Percentiles rank a stretch among this genome's conserved stretches.
phyloP scores from a whole-genome alignment of 2,329 filamentous ascomycete species.

The Eurotiales sp. region DNA sequence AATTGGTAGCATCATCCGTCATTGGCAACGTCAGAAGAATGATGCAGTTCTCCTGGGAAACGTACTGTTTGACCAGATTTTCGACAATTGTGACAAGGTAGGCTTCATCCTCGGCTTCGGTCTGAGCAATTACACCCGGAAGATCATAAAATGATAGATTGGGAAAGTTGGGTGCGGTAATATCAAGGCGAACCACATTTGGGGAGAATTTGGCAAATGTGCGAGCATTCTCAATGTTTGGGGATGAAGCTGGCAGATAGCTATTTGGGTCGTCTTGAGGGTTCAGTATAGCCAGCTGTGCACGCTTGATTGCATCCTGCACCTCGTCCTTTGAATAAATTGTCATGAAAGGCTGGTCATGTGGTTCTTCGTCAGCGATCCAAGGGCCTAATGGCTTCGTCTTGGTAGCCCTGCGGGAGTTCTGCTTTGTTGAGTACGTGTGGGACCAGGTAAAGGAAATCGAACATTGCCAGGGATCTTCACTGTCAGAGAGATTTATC shows the following conservation, averaged over 20 bases:
- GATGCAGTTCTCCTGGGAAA: conserved; percentile 65
- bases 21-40: conserved; percentile 75
- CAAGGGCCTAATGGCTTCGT: conserved; percentile 62
- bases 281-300: conserved; percentile 73
- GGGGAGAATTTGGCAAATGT: conserved; percentile 69
- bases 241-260: conserved; percentile 52
- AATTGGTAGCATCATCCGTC: conserved; percentile 74
- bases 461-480: conserved; percentile 60
- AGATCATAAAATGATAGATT: conserved; percentile 81
- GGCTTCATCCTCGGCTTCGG: conserved; percentile 59
- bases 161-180: conserved; percentile 66
- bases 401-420: conserved; percentile 48
- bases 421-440: conserved; percentile 39
- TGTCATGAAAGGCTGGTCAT: conserved; percentile 57
- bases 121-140: conserved; percentile 73
- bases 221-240: conserved; percentile 26
- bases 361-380: conserved; percentile 46
- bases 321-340: conserved; percentile 61
- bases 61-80: conserved; percentile 67
- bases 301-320: conserved; percentile 65
- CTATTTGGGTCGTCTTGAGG: conserved; percentile 51
- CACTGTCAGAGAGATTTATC: conserved; percentile 63
- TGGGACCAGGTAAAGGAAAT: conserved; percentile 67
- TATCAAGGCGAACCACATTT: conserved; percentile 73
- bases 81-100: conserved; percentile 70